phyloP scores from a whole-genome alignment of 2,329 filamentous ascomycete species.

The Rosellinia necatrix region DNA sequence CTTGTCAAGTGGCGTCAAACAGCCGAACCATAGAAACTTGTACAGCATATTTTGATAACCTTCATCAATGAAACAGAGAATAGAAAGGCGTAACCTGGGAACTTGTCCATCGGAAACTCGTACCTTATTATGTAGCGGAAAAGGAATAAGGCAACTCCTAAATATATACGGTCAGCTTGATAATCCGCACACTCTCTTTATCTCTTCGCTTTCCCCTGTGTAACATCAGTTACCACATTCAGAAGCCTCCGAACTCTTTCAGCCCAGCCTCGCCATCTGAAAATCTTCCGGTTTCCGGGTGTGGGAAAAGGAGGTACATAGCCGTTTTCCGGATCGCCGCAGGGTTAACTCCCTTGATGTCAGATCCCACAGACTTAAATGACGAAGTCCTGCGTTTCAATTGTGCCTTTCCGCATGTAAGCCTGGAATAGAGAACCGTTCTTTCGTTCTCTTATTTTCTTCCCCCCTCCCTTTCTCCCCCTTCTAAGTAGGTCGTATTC shows the following conservation, averaged over 20 bases:
- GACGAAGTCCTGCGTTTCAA: slow-evolving; percentile 24
- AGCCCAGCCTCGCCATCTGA: slow-evolving; percentile 14
- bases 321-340: slow-evolving; percentile 7
- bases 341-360: slow-evolving; percentile 1
- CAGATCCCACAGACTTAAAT: too few relatives aligned
- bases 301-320: background rate
- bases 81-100: background rate
- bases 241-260: slow-evolving; percentile 3
- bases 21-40: background rate
- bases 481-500: background rate
- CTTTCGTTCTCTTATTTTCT: background rate
- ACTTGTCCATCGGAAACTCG: background rate
- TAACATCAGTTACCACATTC: slow-evolving; percentile 7
- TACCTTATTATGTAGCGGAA: background rate
- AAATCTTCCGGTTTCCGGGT: slow-evolving; percentile 5
- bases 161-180: background rate
- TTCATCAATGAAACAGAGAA: slow-evolving; percentile 3
- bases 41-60: background rate
- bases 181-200: background rate
- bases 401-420: slow-evolving; percentile 1
- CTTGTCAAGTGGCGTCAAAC: slow-evolving; percentile 6
- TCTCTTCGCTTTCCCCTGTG: background rate
- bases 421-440: slow-evolving; percentile 16
- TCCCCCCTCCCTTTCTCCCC: background rate
- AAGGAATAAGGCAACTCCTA: background rate